phyloP scores from a whole-genome alignment of 768 basidiomycete species.

The Termitomyces sp. region DNA sequence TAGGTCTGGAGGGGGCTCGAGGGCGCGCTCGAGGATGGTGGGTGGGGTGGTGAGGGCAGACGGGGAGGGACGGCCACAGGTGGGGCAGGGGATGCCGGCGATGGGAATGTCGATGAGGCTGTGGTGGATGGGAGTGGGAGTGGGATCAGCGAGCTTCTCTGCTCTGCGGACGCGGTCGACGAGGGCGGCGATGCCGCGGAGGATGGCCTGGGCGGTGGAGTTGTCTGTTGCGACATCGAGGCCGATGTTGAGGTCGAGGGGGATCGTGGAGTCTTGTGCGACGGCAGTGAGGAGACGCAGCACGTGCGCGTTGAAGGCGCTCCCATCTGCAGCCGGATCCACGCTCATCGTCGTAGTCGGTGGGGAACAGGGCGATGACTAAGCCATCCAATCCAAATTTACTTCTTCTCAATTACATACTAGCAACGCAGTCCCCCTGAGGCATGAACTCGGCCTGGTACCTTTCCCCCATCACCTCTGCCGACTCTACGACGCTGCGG shows the following conservation, averaged over 20 bases:
- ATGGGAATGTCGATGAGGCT: background rate
- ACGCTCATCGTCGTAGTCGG: conserved; percentile 1
- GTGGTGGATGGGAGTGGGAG: background rate
- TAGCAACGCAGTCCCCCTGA: no score
- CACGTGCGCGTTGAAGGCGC: conserved; percentile 3
- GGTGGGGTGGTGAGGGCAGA: background rate
- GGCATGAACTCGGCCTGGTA: conserved; percentile 14
- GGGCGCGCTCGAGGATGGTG: background rate
- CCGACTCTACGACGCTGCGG: conserved; percentile 13
- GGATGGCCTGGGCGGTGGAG: background rate
- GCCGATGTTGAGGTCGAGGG: background rate
- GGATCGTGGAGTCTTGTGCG: background rate
- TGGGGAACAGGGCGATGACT: background rate
- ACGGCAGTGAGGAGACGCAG: conserved; percentile 4
- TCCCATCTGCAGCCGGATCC: background rate
- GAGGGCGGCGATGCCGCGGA: background rate
- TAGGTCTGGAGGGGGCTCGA: background rate
- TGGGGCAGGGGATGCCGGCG: conserved; percentile 8
- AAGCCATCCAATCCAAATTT: background rate
- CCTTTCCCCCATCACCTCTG: conserved; percentile 18
- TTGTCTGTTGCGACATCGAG: conserved; percentile 4
- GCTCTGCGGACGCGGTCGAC: conserved; percentile 4
- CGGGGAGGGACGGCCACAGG: conserved; percentile 5
- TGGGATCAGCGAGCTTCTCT: background rate
- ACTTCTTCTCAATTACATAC: no score